Base-by-base conservation (phyloP, 768 basidiomycete genomes). In the Podaxis sp. region DNA sequence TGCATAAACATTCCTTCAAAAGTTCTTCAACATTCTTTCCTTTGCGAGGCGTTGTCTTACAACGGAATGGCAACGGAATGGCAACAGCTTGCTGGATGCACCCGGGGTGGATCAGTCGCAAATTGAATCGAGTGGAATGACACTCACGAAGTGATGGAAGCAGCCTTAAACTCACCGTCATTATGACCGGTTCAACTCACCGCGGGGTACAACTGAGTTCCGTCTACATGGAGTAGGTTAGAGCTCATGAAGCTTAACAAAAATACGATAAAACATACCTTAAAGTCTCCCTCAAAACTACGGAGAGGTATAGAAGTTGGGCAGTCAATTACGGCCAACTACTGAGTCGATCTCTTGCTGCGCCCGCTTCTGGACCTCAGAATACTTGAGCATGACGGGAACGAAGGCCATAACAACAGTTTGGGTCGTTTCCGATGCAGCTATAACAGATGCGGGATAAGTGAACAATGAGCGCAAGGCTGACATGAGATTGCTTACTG, bases 321-420 rank as follows among this genome's bases (percentile, higher is more conserved):
- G 71, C 4, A 73, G 56, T 5, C 65, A 63, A 11, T 61, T 62
- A 35, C 50, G 32, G 2, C 56, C 63, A 11, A 72, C 48, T 0
- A 69, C 53, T 1, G 56, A 38, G 56, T 74, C 72, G 7, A 76
- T 62, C 55, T 76, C 67, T 51, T 59, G 50, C 64, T 63, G 79
- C 1, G 70, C 73, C 21, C 57, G 61, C 25, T 56, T 61, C 50
- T 71, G 68, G 0, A 71, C 59, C 5, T 69, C 69, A 14, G 72
- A 71, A 44, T 70, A 52, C 9, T 59, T 60, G 0, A 67, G 60
- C 64, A 75, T 69, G 3, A 68, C 65, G 4, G 71, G 54, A 47
- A 72, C 58, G 60, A 70, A 72, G 0, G 68, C 53, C n/a, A 65
- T 37, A 2, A 69, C 55, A 1, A 37, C 38, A n/a, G 23, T 35